A percentile compares a stretch with the other conserved stretches of the same genome.
phyloP scores from a whole-genome alignment of 345 rosid genomes.

The Raphanus raphanistrum region DNA sequence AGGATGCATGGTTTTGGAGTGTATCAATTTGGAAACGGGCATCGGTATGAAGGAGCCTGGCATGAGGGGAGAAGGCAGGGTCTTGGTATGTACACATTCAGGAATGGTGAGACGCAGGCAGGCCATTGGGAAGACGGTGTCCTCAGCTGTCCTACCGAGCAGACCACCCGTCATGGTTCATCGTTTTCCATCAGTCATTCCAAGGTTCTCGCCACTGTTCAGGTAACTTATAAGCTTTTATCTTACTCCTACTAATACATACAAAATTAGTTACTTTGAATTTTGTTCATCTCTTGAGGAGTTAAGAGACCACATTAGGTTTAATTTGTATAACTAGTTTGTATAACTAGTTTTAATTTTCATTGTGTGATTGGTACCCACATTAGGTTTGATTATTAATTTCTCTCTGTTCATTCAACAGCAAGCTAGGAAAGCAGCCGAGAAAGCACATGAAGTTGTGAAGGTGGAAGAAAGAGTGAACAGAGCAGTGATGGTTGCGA shows the following conservation, averaged over 20 bases:
- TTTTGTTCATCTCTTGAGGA: slow-evolving; percentile 1
- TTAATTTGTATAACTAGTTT: neutral
- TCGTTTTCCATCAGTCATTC: slow-evolving; percentile 83
- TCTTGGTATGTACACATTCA: slow-evolving; percentile 73
- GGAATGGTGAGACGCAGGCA: slow-evolving; percentile 72
- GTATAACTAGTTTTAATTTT: too few species aligned
- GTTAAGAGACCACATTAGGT: neutral
- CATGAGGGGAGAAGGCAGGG: slow-evolving; percentile 94
- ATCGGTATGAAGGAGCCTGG: slow-evolving; percentile 84
- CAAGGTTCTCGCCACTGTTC: slow-evolving; percentile 82
- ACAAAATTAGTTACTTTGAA: neutral
- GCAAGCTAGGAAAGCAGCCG: slow-evolving; percentile 72
- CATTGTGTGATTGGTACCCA: slow-evolving; percentile 3
- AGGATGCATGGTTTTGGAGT: slow-evolving; percentile 86
- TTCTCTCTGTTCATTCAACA: slow-evolving; percentile 29
- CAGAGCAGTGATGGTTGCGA: slow-evolving; percentile 62
- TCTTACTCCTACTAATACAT: slow-evolving; percentile 5
- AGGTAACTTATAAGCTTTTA: slow-evolving; percentile 47
- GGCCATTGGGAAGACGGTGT: slow-evolving; percentile 78
- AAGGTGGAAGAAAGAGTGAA: slow-evolving; percentile 70
- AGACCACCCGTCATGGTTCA: slow-evolving; percentile 58
- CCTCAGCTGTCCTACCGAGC: slow-evolving; percentile 39
- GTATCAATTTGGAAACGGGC: slow-evolving; percentile 76
- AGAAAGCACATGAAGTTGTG: slow-evolving; percentile 53
- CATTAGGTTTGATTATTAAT: slow-evolving; percentile 18